These are phyloP conservation scores for Acanthamoeba triangularis DNA, from an alignment of 208 protist genomes.

Conservation along the genomic window DNA sequence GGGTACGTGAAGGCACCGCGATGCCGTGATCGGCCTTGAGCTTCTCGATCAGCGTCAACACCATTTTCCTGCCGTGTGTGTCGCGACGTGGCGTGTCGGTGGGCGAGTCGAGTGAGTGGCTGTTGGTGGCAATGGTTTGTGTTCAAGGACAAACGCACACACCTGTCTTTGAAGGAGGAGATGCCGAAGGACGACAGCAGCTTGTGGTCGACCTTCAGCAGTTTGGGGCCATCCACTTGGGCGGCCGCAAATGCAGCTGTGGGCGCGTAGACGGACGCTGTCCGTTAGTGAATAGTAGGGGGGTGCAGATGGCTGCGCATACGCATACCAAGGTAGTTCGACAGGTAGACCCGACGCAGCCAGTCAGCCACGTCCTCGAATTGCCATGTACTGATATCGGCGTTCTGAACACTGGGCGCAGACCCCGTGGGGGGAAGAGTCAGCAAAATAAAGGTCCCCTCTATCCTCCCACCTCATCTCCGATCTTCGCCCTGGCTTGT, in stretches of 20 bases:
- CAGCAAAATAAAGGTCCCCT: too few relatives aligned
- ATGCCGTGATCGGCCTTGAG: background rate
- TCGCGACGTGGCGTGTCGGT: too few relatives aligned
- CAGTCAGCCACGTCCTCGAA: background rate
- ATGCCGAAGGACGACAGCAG: background rate
- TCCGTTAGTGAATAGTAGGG: background rate
- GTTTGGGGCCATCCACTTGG: background rate
- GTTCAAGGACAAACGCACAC: background rate
- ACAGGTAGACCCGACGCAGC: background rate
- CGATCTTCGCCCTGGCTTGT: too few relatives aligned
- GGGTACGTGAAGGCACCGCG: background rate
- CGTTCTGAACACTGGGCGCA: background rate
- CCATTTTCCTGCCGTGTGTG: background rate
- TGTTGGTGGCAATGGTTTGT: too few relatives aligned
- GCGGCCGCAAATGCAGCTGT: background rate
- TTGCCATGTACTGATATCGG: background rate
- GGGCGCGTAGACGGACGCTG: too few relatives aligned
- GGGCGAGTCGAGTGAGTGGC: too few relatives aligned
- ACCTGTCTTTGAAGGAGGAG: background rate
- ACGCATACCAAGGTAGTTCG: background rate
- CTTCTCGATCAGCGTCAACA: conserved; percentile 5
- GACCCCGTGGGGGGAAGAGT: too few relatives aligned
- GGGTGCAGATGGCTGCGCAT: background rate
- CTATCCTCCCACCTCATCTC: too few relatives aligned
- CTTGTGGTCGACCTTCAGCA: background rate